Evolutionary conservation across 202 grass and related monocot genomes (phyloP).

Genomic region (Brachypodium distachyon): DNA sequence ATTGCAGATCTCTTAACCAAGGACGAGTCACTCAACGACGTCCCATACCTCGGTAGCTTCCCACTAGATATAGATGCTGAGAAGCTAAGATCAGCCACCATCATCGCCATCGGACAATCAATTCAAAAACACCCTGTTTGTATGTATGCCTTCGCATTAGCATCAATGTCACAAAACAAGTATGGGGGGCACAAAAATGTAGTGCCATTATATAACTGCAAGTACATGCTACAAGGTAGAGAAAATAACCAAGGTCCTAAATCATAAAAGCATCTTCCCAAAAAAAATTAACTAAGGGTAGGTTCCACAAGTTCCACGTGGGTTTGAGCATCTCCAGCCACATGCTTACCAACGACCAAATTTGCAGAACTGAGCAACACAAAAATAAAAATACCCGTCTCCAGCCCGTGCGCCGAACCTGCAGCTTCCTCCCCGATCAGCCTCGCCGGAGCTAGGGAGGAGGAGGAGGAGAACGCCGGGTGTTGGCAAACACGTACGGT

Average conservation of each 20-base stretch:
- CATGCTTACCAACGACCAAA: neutral
- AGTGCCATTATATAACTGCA: neutral
- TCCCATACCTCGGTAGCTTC: slow-evolving; percentile 27
- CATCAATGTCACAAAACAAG: neutral
- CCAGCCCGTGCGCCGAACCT: too few species aligned
- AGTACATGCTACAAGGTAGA: neutral
- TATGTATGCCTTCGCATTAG: neutral
- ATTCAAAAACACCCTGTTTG: slow-evolving; percentile 18
- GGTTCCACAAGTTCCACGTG: neutral
- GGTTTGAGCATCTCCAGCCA: too few species aligned
- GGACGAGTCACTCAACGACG: neutral
- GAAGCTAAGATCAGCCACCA: slow-evolving; percentile 60
- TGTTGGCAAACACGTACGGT: too few species aligned
- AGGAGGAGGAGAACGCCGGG: too few species aligned
- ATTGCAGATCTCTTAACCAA: slow-evolving; percentile 18
- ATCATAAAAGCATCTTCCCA: neutral
- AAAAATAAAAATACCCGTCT: too few species aligned
- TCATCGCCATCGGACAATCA: slow-evolving; percentile 37
- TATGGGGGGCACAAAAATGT: neutral
- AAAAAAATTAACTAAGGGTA: neutral
- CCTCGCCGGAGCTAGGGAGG: too few species aligned
- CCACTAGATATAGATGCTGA: slow-evolving; percentile 40
- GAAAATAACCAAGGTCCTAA: neutral
- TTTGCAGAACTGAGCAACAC: too few species aligned
- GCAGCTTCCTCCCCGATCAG: too few species aligned